Base-by-base conservation (phyloP, 768 basidiomycete genomes). In the Candolleomyces efflorescens region DNA sequence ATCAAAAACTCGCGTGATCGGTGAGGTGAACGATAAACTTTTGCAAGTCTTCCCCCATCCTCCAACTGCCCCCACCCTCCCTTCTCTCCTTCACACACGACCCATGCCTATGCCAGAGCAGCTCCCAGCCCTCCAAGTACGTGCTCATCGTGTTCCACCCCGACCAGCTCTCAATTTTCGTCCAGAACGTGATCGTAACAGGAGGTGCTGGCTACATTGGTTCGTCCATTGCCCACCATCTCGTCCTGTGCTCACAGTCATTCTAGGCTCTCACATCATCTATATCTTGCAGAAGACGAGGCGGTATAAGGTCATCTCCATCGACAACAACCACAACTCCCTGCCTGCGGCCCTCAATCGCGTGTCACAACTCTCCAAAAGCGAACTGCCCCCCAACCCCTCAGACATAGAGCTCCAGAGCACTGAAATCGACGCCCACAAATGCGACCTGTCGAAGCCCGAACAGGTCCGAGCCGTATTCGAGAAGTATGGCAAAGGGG, bases 301-400 rank as follows among this genome's bases (percentile, higher is more conserved):
- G 58, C 79, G 86, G 61, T 99, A 90, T 82, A 91, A 90, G 69
- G 93, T 98, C 65, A 85, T 98, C 62, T 89, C 94, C 22, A 82
- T 98, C 65, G 97, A 99, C 78, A 98, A 98, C 78, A 79, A 89
- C 76, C 86, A 94, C 73, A 99, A 99, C 70, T 94, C 97, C 2
- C 84, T 85, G 63, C 85, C 90, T 2, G 77, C 77, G 20, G 84
- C 93, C 2, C 80, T 97, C 49, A 73, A 78, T 53, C 86, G 90
- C 60, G 89, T 95, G 47, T 82, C 87, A 15, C 82, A 91, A 71
- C 81, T 98, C 55, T 93, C 94, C 3, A 80, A 79, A 61, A 83
- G 82, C 47, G 85, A 86, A 63, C 79, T 98, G 15, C 85, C 89
- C 12, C 65, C 75, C 56, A 75, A 84, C 62, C 77, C 91, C 11